phyloP scores from a whole-genome alignment of 164 flowering plant species.

The Buxus sempervirens region DNA sequence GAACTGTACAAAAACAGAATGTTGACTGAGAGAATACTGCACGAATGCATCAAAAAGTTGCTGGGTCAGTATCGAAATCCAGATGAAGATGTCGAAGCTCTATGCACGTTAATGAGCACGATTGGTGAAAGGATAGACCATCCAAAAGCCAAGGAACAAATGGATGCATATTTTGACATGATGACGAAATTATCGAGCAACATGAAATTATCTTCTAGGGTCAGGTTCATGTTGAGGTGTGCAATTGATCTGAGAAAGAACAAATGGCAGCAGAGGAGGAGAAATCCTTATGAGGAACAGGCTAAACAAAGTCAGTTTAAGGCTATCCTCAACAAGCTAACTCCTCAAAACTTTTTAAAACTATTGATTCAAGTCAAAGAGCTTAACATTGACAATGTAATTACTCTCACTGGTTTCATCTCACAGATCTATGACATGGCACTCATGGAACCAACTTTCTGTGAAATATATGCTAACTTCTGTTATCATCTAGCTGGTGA shows the following conservation, averaged over 20 bases:
- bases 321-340: constrained; percentile 74
- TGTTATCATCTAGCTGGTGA: constrained; percentile 61
- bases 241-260: constrained; percentile 70
- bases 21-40: constrained; percentile 92
- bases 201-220: constrained; percentile 64
- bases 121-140: constrained; percentile 78
- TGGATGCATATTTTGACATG: constrained; percentile 63
- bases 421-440: constrained; percentile 91
- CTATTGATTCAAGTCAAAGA: constrained; percentile 77
- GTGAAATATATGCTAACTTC: constrained; percentile 92
- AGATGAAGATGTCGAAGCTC: constrained; percentile 64
- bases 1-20: constrained; percentile 81
- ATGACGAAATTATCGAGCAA: constrained; percentile 51
- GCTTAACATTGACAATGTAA: constrained; percentile 71
- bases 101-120: constrained; percentile 81
- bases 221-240: constrained; percentile 75
- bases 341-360: constrained; percentile 85
- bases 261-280: constrained; percentile 14
- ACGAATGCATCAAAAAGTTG: constrained; percentile 69
- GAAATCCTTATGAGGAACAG: constrained; percentile 58
- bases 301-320: constrained; percentile 76
- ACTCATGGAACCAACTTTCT: constrained; percentile 82
- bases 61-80: constrained; percentile 57
- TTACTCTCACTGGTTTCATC: constrained; percentile 67
- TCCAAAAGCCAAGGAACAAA: constrained; percentile 50